Evolutionary conservation across 2,329 filamentous ascomycete genomes (phyloP), one percentile per base, ranked within the genome.

Genomic region (Alternaria atra): DNA sequence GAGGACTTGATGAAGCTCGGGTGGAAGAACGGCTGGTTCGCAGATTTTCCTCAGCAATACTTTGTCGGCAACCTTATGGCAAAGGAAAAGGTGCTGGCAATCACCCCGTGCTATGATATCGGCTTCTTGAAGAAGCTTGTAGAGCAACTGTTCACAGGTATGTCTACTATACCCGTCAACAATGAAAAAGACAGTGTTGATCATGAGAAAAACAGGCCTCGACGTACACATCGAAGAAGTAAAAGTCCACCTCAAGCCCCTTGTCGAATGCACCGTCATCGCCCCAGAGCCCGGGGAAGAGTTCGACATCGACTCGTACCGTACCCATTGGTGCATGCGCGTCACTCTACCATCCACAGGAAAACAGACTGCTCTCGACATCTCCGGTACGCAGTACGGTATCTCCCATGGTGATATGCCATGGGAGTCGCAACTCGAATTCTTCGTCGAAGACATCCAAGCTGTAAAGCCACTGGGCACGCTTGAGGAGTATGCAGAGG

Each of bases 141-240:
- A 2, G 44, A 51, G 17, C 59, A 61, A 23, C 13, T 61, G 34
- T 44, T 61, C 46, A 27, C 42, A 55, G 50, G 59, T 58, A 44
- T 17, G 17, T 23, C 39, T 40, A 40, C 17, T 10, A 34, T 13
- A 34, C 30, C 7, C 30, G 7, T 2, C 7, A 20, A 56, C 17
- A 7, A 20, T 20, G 4, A 6, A 3, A 32, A n/a, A 17, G 17
- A 20, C 7, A 13, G 7, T 4, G 15, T 25, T 27, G 29, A 52
- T 23, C 2, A 20, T 12, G 15, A 5, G 27, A 9, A 20, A 15
- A 17, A 6, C 39, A 61, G 59, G 44, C 29, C 48, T 61, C 43
- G 48, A 58, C 8, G 47, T 58, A 29, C 25, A 37, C 6, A 34
- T 61, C 4, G 59, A 61, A 44, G 59, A 61, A 50, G 50, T 61